A percentile compares a stretch with the other conserved stretches of the same genome.
Conservation (phyloP, 441 rosid genomes). For the Kokia cookei region DNA sequence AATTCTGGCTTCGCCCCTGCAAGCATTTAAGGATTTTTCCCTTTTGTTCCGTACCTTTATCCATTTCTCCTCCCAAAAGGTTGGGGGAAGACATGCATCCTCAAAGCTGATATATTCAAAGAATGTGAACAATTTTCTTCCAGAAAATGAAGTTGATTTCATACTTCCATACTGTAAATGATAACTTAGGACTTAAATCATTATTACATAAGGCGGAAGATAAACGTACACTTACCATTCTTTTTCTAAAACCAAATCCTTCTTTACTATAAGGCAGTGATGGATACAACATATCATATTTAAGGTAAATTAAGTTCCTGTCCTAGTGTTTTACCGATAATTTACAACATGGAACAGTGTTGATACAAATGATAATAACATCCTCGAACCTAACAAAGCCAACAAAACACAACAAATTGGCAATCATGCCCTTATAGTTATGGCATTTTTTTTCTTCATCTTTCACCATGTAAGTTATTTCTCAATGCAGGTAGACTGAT, state of each 20-base stretch:
- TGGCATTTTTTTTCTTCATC: background rate
- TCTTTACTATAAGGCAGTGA: background rate
- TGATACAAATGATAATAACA: background rate
- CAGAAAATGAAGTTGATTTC: background rate
- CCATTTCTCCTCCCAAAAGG: background rate
- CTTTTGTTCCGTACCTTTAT: background rate
- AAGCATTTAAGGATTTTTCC: background rate
- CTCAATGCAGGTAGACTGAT: background rate
- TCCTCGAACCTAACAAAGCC: background rate
- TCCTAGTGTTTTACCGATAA: background rate
- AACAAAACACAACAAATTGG: background rate
- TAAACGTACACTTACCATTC: background rate
- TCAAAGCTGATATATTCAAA: background rate
- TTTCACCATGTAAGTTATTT: background rate
- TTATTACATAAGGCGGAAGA: background rate
- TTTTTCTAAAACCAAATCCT: background rate
- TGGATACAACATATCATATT: background rate
- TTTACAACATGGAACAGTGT: background rate
- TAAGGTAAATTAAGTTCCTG: background rate
- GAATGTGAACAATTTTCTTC: background rate
- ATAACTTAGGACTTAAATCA: background rate
- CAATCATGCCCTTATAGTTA: background rate
- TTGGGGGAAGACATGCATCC: background rate
- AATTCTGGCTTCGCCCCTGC: too few relatives aligned
- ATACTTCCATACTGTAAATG: background rate